Base-by-base conservation (phyloP, 495 filamentous ascomycete species). In the Neurospora hispaniola region DNA sequence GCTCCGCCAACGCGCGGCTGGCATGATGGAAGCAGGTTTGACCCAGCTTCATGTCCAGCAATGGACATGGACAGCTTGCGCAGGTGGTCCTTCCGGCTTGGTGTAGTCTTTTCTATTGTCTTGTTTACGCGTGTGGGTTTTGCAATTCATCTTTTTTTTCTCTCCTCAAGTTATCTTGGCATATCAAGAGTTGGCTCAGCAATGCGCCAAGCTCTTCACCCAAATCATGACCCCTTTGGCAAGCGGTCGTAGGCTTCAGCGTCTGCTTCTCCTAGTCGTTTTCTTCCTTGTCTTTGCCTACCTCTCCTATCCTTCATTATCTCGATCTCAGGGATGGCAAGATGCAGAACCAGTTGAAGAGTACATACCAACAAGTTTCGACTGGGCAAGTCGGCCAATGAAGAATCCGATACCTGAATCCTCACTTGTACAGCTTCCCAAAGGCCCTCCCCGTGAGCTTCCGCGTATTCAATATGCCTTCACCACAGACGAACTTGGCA, bases 391-490 rank as follows among this genome's bases (percentile, higher is more conserved):
- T 23, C 76, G 80, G 12, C 68, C 69, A 46, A 74, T 76, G n/a
- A 76, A 74, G 35, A 77, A 80, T 70, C 79, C 81, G 1, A 79
- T 84, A 43, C 75, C 78, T n/a, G 73, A 80, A 62, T 79, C 80
- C 0, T 59, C 38, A 48, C 70, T 78, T 68, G 70, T 71, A 44
- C 77, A 72, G n/a, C 76, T 84, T 16, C 84, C 84, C 4, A 72
- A 75, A 11, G 83, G 81, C 35, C 70, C 35, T 3, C 82, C 81
- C 27, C 79, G 71, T 4, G 70, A 77, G 62, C 71, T 85, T 8
- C 84, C 83, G 7, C 76, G 75, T 10, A 78, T 86, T 10, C 84
- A 86, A 74, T 78, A 82, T 75, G 71, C 72, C 23, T 85, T 84
- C 75, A 72, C 76, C 12, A 62, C 74, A 44, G 80, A 81, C 39